phyloP scores from a whole-genome alignment of 805 yeast genomes.

The Yamadazyma nakazawae region DNA sequence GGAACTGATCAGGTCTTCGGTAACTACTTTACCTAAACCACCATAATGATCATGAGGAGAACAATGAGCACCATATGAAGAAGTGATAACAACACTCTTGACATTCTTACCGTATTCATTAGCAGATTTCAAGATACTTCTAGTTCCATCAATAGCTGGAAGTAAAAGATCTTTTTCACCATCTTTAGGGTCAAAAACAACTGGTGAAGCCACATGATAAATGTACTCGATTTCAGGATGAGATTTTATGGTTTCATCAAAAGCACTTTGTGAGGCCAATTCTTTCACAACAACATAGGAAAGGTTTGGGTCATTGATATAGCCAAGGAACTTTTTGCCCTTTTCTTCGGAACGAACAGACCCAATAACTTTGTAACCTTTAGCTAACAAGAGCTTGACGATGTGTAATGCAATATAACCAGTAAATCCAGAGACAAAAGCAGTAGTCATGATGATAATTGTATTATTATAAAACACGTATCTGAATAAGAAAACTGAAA shows the following conservation, averaged over 20 bases:
- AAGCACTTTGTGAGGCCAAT: conserved; percentile 19
- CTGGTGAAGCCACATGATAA: conserved; percentile 32
- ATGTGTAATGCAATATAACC: conserved; percentile 55
- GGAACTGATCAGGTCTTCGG: conserved; percentile 2
- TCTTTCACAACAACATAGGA: conserved; percentile 22
- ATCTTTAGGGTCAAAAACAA: conserved; percentile 17
- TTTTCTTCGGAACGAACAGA: conserved; percentile 45
- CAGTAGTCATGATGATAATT: neutral
- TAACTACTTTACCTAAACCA: neutral
- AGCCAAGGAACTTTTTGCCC: conserved; percentile 30
- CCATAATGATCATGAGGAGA: conserved; percentile 4
- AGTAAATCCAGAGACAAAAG: conserved; percentile 50
- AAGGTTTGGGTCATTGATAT: conserved; percentile 17
- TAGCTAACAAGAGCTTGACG: conserved; percentile 35
- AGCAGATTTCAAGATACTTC: conserved; percentile 45
- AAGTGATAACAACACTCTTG: conserved; percentile 50
- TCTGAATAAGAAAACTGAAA: no score
- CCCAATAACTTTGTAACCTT: conserved; percentile 48
- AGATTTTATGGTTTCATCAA: conserved; percentile 24
- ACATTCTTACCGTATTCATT: conserved; percentile 37
- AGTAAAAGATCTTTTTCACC: conserved; percentile 20
- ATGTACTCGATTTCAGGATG: conserved; percentile 25
- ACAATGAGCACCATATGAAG: conserved; percentile 27
- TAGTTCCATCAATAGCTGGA: conserved; percentile 32
- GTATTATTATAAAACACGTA: neutral